Conservation (phyloP, 345 rosid species). For the Gossypioides kirkii region DNA sequence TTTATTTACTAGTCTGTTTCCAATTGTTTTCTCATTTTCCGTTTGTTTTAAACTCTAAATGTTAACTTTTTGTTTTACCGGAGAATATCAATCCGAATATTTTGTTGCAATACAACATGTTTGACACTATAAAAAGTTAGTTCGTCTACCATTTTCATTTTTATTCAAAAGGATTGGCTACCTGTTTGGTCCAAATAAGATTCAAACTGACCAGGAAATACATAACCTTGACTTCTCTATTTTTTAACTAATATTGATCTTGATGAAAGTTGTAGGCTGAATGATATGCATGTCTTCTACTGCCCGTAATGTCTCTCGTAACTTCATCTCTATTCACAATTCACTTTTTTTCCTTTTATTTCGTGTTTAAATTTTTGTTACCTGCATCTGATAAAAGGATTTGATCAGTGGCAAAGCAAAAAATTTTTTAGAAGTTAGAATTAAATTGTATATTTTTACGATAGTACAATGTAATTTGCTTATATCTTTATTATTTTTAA, state of each 20-base stretch:
- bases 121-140: no score
- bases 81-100: no score
- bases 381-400: constrained; percentile 2
- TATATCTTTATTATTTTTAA: no score
- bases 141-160: background rate
- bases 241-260: background rate
- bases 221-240: background rate
- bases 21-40: no score
- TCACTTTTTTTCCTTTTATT: background rate
- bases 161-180: background rate
- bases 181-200: background rate
- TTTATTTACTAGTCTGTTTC: no score
- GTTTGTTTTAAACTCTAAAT: no score
- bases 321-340: background rate
- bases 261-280: background rate
- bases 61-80: no score
- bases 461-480: no score
- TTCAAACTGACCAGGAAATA: background rate
- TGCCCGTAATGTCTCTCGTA: background rate
- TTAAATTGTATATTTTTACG: no score
- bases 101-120: no score
- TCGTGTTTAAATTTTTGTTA: background rate
- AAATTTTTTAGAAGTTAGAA: no score
- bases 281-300: background rate
- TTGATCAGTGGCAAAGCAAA: no score